Base-by-base conservation (phyloP, 495 filamentous ascomycete genomes). In the Penicillium tannophilum region DNA sequence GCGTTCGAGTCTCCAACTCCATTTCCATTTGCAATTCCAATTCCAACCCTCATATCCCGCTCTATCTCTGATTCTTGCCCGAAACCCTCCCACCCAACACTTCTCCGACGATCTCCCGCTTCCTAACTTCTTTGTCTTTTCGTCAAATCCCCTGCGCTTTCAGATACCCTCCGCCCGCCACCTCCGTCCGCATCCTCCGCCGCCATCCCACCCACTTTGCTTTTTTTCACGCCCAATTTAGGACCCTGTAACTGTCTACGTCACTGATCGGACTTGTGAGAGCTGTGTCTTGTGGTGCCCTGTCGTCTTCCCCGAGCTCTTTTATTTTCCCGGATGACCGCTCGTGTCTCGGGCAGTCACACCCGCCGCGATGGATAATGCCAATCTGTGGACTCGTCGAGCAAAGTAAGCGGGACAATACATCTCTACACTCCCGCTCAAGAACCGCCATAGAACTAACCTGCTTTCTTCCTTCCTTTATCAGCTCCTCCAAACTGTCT, bases 301-400 rank as follows among this genome's bases (percentile, higher is more conserved):
- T 62, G 63, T 61, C 55, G 56, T 50, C 49, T 66, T 63, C 23
- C 43, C 59, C 39, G 54, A 33, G 60, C 59, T 44, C 45, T 66
- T 63, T 55, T 59, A 60, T 56, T 65, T 63, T 62, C 58, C 64
- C 72, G 70, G 67, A 74, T 75, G 71, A 77, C 70, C 75, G 73
- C 70, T 74, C 69, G 63, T 66, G 72, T 71, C 71, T 65, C 66
- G 71, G 71, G 68, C 72, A 67, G 68, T 69, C 68, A 66, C 63
- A 71, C 62, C 69, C 68, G 68, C 63, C 63, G 72, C 68, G 62
- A 88, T 86, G 83, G 85, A 87, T 77, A 85, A 85, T 70, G 84
- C 82, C 74, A 84, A 82, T 65, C 74, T 96, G 84, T 97, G 92
- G 92, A 91, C 88, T 82, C 89, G 92, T 72, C 90, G 92, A 75